Evolutionary conservation across 2,329 filamentous ascomycete species (phyloP), one percentile per base, ranked within the genome.

Genomic region (Arthrinium puccinioides): DNA sequence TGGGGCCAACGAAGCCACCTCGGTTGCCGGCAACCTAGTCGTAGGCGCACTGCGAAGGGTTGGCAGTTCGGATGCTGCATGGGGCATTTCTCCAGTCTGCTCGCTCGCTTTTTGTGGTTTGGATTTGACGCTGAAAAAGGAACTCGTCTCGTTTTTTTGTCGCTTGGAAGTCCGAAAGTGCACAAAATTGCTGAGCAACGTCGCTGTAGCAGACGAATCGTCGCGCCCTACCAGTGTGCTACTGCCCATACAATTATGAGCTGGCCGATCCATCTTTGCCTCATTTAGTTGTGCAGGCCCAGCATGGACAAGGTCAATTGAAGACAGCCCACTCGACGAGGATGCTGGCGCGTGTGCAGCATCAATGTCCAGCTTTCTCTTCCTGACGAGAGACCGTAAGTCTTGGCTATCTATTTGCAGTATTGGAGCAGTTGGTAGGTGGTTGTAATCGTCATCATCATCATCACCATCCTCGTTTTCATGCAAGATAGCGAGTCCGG

Each of bases 111-210:
- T 13, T n/a, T 15, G 13, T 25, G 18, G 9, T 6, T 14, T 31
- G 30, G 21, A 4, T 11, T 10, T n/a, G 6, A 15, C 20, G 11
- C 26, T 26, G 27, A 57, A 58, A 41, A 55, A 57, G 15, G 44
- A 42, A 32, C 54, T 58, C 28, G 38, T 41, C 5, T 26, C 42
- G 24, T 42, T 37, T 35, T 54, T 58, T 25, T 44, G 49, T 18
- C 50, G 45, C 37, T 56, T 58, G 5, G 44, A 33, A 21, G 46
- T 47, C 18, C 43, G 53, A 11, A 57, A 47, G 16, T 51, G 38
- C 3, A 58, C 44, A 14, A 50, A 54, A 32, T 50, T 56, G 1
- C 49, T 48, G 9, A 58, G 43, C 18, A 58, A 42, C 9, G 35
- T 50, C 7, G 51, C 46, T 3, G 52, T 43, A 21, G 52, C 46